phyloP scores from a whole-genome alignment of 164 flowering plant species.

The Piper longum region DNA sequence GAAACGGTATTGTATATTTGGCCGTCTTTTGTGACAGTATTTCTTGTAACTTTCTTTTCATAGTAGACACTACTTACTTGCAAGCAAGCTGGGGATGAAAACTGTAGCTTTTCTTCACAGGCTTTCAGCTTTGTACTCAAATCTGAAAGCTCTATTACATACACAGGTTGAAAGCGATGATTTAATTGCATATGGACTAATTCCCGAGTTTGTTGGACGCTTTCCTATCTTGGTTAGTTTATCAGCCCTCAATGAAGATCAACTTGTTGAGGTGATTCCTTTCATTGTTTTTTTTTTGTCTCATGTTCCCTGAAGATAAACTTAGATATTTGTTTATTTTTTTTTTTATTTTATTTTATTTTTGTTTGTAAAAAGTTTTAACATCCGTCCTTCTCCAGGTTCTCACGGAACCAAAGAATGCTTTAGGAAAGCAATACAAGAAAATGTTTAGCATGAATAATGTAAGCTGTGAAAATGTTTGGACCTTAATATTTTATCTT shows the following conservation, averaged over 20 bases:
- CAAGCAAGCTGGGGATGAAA: neutral
- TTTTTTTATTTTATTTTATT: no score
- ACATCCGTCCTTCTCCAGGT: conserved; percentile 26
- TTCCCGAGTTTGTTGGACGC: conserved; percentile 97
- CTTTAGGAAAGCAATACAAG: conserved; percentile 95
- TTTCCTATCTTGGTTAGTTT: conserved; percentile 89
- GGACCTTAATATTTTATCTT: neutral
- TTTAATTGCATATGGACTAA: conserved; percentile 88
- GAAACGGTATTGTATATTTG: conserved; percentile 29
- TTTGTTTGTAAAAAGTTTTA: no score
- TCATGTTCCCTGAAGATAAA: neutral
- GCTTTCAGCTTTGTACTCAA: neutral
- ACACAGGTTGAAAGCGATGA: conserved; percentile 94
- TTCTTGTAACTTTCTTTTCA: neutral
- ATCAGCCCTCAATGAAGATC: conserved; percentile 84
- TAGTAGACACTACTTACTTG: neutral
- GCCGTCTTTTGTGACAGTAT: neutral
- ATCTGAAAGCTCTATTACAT: conserved; percentile 1
- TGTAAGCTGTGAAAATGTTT: conserved; percentile 29
- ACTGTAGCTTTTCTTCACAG: neutral
- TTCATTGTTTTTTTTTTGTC: neutral
- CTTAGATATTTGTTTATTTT: neutral
- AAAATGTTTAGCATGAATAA: conserved; percentile 88
- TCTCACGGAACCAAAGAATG: conserved; percentile 88
- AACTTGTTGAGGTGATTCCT: conserved; percentile 72